phyloP scores from a whole-genome alignment of 2,329 filamentous ascomycete genomes.

The Zymoseptoria crescenta region DNA sequence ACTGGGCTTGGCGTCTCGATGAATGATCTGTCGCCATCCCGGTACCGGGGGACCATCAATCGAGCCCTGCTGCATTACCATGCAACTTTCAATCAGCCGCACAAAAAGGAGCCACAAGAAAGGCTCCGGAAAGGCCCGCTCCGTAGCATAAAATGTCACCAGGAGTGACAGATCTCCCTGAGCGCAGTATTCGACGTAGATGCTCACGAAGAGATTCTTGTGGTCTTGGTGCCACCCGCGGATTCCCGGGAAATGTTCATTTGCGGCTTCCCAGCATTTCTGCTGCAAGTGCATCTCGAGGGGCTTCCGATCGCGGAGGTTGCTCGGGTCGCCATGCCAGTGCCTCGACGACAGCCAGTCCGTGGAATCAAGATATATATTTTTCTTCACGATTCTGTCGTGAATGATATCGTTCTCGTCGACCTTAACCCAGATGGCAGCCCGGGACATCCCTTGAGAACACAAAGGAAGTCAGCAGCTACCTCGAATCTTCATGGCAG shows the following conservation, averaged over 20 bases:
- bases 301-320: background rate
- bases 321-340: background rate
- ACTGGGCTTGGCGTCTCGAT: conserved; percentile 17
- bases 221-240: background rate
- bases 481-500: no score
- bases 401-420: background rate
- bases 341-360: background rate
- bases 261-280: background rate
- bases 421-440: background rate
- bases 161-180: background rate
- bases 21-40: conserved; percentile 10
- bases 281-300: background rate
- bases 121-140: background rate
- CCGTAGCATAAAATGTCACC: background rate
- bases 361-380: background rate
- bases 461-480: background rate
- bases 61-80: conserved; percentile 6
- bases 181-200: conserved; percentile 2
- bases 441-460: background rate
- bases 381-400: background rate
- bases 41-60: background rate
- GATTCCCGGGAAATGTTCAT: background rate
- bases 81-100: conserved; percentile 5
- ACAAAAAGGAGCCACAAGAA: conserved; percentile 9
- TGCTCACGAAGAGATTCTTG: conserved; percentile 1